Percentiles rank a stretch among this genome's conserved stretches.
Conservation (phyloP, 1,139 yeast genomes). For the Groenewaldozyma sp. region DNA sequence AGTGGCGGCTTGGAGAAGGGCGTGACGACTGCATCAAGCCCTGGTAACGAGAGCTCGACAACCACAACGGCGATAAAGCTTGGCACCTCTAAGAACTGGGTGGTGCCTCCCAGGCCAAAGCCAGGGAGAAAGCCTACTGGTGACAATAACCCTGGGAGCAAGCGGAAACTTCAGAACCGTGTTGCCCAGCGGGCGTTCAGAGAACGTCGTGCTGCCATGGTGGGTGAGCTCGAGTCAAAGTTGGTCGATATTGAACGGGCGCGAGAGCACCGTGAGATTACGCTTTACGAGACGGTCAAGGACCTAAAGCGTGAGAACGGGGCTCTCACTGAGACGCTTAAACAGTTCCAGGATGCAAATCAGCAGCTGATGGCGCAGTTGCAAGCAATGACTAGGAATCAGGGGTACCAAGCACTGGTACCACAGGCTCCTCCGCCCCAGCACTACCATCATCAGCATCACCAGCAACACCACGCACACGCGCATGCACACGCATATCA, state of each 20-base stretch:
- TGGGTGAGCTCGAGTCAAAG: slow-evolving; percentile 45
- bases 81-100: slow-evolving; percentile 78
- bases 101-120: slow-evolving; percentile 81
- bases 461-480: slow-evolving; percentile 1
- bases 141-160: slow-evolving; percentile 40
- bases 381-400: too few species aligned
- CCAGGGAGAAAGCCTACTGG: slow-evolving; percentile 84
- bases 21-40: too few species aligned
- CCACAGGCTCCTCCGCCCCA: slow-evolving; percentile 1
- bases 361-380: slow-evolving; percentile 13
- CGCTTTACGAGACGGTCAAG: slow-evolving; percentile 14
- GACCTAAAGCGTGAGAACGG: slow-evolving; percentile 16
- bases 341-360: slow-evolving; percentile 25
- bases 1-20: background rate
- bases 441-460: slow-evolving; percentile 1
- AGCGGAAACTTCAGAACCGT: slow-evolving; percentile 85
- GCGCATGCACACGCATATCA: too few species aligned
- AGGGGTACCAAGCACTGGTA: slow-evolving; percentile 3
- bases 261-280: slow-evolving; percentile 20
- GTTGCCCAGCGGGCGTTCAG: slow-evolving; percentile 94
- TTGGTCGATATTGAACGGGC: slow-evolving; percentile 59
- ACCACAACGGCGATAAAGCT: slow-evolving; percentile 13
- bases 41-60: too few species aligned
- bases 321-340: slow-evolving; percentile 12
- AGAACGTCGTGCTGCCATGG: slow-evolving; percentile 61